Conservation (phyloP, 2,329 filamentous ascomycete species). For the Hypoxylon sp. region DNA sequence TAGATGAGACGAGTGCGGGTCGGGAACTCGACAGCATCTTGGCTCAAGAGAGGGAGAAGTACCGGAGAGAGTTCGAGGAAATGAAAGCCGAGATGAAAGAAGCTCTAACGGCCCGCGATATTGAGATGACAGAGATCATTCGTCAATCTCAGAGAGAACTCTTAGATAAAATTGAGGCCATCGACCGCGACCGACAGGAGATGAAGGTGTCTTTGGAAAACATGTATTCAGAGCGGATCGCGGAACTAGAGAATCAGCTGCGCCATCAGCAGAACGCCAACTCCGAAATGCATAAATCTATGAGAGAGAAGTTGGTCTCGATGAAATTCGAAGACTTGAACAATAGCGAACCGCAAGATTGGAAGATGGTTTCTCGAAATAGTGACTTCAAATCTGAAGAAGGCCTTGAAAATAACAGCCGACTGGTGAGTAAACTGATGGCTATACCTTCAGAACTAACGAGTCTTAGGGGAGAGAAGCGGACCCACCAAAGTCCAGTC, state of each 20-base stretch:
- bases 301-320: not conserved
- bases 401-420: not conserved
- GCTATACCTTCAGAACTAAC: not conserved
- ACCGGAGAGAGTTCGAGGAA: conserved; percentile 69
- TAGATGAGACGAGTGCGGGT: conserved; percentile 59
- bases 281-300: not conserved
- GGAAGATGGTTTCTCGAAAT: not conserved
- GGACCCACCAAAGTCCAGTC: not conserved
- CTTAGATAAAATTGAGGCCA: not conserved
- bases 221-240: conserved; percentile 11
- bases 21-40: conserved; percentile 71
- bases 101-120: not conserved
- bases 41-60: conserved; percentile 66
- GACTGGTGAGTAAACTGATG: not conserved
- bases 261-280: not conserved
- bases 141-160: not conserved
- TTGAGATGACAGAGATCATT: conserved; percentile 1
- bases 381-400: not conserved
- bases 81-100: conserved; percentile 40
- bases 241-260: conserved; percentile 3
- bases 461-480: not conserved
- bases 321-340: not conserved
- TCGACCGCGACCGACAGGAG: conserved; percentile 12
- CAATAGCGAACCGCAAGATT: not conserved
- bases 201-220: conserved; percentile 13